Base-by-base conservation (phyloP, 495 filamentous ascomycete genomes). In the Tuber indicum region DNA sequence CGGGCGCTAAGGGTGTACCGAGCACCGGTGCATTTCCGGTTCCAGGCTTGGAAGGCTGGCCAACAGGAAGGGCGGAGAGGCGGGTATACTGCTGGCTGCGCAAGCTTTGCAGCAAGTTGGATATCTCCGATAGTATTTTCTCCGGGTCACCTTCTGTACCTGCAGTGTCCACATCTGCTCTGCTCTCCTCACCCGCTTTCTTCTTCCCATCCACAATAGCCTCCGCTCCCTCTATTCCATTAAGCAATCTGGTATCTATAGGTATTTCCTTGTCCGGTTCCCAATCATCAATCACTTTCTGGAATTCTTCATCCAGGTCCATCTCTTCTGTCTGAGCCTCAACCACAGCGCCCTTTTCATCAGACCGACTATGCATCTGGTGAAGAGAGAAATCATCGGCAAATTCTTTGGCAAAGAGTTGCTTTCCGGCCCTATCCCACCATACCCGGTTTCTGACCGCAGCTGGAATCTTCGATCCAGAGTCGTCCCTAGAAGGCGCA, bases 61-160 rank as follows among this genome's bases (percentile, higher is more conserved):
- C n/a, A 82, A 74, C 32, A 85, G 77, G 39, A 75, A 89, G 17
- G 83, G 74, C 87, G 89, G 75, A 78, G 4, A 83, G 74, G 7
- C 91, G 90, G 70, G 91, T 87, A 42, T 88, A 89, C 78, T 93
- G 91, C 78, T 91, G 89, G 0, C 90, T 92, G 75, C 89, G 87
- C 21, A 93, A 86, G 10, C 89, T 90, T 74, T 92, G 87, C 1
- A 93, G 85, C 23, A 92, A 82, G n/a, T 90, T 87, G 6, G 90
- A 91, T 36, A 93, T 87, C 69, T 92, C 89, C 6, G 82, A 75
- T n/a, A 93, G 83, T 16, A 90, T 79, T 41, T 90, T 87, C 42
- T 90, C 87, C 17, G 86, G 81, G 14, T 87, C 58, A 14, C 26
- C 52, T 62, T 66, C 26, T n/a, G 58, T 66, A 66, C n/a, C 26